Conservation (phyloP, 2,329 filamentous ascomycete species). For the Orbilia blumenaviensis region DNA sequence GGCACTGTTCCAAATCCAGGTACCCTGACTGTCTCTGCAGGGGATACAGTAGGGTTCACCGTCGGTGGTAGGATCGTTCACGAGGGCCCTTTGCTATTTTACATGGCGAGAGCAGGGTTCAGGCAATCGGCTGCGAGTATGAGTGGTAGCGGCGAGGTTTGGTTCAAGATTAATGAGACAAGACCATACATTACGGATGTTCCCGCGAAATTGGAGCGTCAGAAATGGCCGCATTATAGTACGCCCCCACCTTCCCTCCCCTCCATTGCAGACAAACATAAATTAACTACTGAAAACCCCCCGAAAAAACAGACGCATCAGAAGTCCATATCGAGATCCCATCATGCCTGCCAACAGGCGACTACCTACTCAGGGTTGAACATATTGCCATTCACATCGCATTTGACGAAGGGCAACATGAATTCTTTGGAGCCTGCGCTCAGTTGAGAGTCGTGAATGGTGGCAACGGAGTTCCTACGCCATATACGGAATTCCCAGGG, state of each 20-base stretch:
- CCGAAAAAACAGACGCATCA: conserved; percentile 15
- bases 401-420: conserved; percentile 58
- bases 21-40: conserved; percentile 60
- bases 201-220: neutral
- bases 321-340: conserved; percentile 61
- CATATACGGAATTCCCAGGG: conserved; percentile 62
- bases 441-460: conserved; percentile 63
- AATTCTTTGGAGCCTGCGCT: conserved; percentile 64
- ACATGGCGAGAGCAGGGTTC: conserved; percentile 60
- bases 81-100: conserved; percentile 63
- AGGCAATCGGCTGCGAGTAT: conserved; percentile 57
- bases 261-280: neutral
- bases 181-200: conserved; percentile 2
- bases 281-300: neutral
- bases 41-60: conserved; percentile 47
- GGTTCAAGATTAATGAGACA: conserved; percentile 61
- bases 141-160: conserved; percentile 59
- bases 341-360: conserved; percentile 60
- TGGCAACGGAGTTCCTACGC: conserved; percentile 59
- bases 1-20: conserved; percentile 60
- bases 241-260: neutral
- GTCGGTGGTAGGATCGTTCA: conserved; percentile 60
- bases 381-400: conserved; percentile 65
- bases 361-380: conserved; percentile 64
- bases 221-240: conserved; percentile 38